Percentiles rank a stretch among this genome's conserved stretches.
Conservation (phyloP, 108 stramenopile species). For the Cyclostephanos invisitatus region DNA sequence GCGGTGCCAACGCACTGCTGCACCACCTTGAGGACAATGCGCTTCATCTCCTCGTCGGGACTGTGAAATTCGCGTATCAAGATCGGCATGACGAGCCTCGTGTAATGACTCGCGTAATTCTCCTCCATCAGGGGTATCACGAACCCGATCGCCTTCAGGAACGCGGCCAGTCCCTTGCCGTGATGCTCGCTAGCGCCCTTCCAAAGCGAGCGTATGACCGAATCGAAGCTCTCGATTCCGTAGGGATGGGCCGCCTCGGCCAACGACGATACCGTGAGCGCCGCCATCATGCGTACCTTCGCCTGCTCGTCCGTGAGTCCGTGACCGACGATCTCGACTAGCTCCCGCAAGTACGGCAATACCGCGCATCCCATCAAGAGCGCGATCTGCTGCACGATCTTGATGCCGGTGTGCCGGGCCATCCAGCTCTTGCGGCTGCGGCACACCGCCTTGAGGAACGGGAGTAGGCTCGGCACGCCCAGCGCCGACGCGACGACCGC, state of each 20-base stretch:
- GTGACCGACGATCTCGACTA: slow-evolving; percentile 96
- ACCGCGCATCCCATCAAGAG: slow-evolving; percentile 98
- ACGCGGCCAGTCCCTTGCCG: slow-evolving; percentile 97
- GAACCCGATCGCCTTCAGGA: slow-evolving; percentile 98
- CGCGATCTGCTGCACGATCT: slow-evolving; percentile 99
- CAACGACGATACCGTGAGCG: slow-evolving; percentile 94
- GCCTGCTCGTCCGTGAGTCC: slow-evolving; percentile 97
- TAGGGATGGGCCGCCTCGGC: slow-evolving; percentile 99
- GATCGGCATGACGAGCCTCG: slow-evolving; percentile 97
- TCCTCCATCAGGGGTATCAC: slow-evolving; percentile 99
- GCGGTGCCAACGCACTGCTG: slow-evolving; percentile 99
- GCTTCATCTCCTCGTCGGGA: slow-evolving; percentile 97
- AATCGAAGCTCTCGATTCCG: slow-evolving; percentile 99
- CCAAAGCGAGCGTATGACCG: slow-evolving; percentile 97
- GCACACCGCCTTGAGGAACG: slow-evolving; percentile 99
- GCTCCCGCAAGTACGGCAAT: slow-evolving; percentile 93
- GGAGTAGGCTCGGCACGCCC: slow-evolving; percentile 94
- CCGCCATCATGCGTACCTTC: slow-evolving; percentile 96
- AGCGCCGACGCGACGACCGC: slow-evolving; percentile 98
- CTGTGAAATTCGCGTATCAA: slow-evolving; percentile 96
- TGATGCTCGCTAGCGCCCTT: slow-evolving; percentile 97
- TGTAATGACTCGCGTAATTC: slow-evolving; percentile 99
- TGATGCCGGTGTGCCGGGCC: slow-evolving; percentile 99
- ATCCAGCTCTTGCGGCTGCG: slow-evolving; percentile 97
- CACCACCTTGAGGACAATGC: slow-evolving; percentile 98